These are phyloP conservation scores for Aegilops umbellulata DNA, from an alignment of 176 grass and related monocot species.

Conservation along the genomic window DNA sequence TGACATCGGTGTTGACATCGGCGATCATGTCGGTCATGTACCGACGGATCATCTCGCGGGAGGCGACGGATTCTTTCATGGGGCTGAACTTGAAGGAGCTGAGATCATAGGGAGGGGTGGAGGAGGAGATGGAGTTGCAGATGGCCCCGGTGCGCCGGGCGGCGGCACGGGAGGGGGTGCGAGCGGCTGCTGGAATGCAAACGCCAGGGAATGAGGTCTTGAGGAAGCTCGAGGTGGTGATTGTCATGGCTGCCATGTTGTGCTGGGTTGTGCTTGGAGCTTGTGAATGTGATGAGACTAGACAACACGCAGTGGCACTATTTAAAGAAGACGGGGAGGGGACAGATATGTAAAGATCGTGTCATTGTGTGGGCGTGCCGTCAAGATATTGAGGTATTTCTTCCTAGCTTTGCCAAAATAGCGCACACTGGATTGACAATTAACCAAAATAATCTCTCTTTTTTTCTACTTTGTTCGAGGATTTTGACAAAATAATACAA, in stretches of 20 bases:
- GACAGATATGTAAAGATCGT: no score
- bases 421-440: no score
- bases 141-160: constrained; percentile 1
- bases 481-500: no score
- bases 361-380: no score
- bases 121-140: constrained; percentile 35
- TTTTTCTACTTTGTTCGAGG: no score
- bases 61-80: constrained; percentile 82
- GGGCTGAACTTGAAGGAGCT: constrained; percentile 61
- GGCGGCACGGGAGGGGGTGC: not conserved
- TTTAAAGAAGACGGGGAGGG: no score
- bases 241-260: constrained; percentile 60
- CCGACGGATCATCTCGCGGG: constrained; percentile 81
- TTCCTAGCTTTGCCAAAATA: no score
- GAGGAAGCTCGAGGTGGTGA: constrained; percentile 36
- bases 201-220: constrained; percentile 44
- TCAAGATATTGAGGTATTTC: no score
- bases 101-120: constrained; percentile 65
- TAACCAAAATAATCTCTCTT: no score
- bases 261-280: not conserved
- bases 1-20: constrained; percentile 83
- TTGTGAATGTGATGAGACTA: no score
- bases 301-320: no score
- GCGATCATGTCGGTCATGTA: constrained; percentile 99
- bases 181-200: not conserved